Base-by-base conservation (phyloP, 2,329 filamentous ascomycete species). In the Stenocarpella maydis region DNA sequence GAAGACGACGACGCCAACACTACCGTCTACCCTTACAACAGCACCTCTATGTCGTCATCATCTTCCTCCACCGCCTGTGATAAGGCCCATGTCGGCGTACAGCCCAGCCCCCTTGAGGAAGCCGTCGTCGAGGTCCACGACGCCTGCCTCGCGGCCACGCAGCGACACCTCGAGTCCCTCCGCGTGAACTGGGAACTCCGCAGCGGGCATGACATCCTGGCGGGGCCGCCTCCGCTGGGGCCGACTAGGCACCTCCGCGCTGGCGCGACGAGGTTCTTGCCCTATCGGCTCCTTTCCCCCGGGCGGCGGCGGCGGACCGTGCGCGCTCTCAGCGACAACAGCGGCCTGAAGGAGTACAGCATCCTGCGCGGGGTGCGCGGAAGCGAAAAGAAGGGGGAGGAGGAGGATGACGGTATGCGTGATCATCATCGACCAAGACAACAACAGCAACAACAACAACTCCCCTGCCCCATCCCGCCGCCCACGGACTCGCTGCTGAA, bases 401-500 rank as follows among this genome's bases (percentile, higher is more conserved):
- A n/a, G 15, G n/a, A 34, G 7, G 41, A 4, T 5, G 17, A 37
- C 34, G 34, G 34, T 37, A 37, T 37, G 7, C 34, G 34, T 10
- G 6, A 37, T 12, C 34, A 12, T 37, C 34, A 37, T 12, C 34
- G 5, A 12, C 34, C 6, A 12, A 37, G 34, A 37, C 34, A 37
- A 12, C 34, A 37, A 9, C 31, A 9, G 31, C 31, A 9, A 34
- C 31, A 4, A 3, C 14, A 37, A 4, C 63, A 53, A 17, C 39
- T 49, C 28, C 54, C 49, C 41, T 61, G 52, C 45, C 39, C 53
- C 19, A 70, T 76, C 31, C 75, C 74, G 2, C 37, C 63, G 12
- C 66, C 74, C 4, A 75, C 73, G 4, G 67, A 69, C 41, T 77
- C 72, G 19, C 75, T 80, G 1, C 73, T 78, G 19, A 71, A 74